phyloP scores from a whole-genome alignment of 2,329 filamentous ascomycete species.

The Dendrostoma leiphaemia region DNA sequence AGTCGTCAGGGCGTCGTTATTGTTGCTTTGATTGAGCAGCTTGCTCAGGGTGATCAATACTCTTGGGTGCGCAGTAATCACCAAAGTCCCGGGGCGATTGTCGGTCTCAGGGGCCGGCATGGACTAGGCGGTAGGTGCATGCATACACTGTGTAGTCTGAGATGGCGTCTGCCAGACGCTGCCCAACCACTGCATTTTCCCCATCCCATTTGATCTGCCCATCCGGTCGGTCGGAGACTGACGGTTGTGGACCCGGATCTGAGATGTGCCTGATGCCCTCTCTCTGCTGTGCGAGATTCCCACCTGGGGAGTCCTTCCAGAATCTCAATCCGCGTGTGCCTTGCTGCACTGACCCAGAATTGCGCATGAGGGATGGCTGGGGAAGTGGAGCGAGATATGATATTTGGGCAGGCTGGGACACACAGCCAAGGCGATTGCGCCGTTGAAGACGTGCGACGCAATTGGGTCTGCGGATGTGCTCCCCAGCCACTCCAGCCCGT shows the following conservation, averaged over 20 bases:
- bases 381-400: constrained; percentile 8
- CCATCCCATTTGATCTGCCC: background rate
- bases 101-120: background rate
- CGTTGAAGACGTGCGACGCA: constrained; percentile 5
- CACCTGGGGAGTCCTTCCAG: background rate
- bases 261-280: background rate
- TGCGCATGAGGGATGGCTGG: constrained; percentile 15
- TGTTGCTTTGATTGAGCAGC: no score
- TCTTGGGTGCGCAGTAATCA: no score
- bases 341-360: background rate
- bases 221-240: background rate
- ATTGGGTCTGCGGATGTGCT: constrained; percentile 21
- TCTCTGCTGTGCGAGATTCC: background rate
- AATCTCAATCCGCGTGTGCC: no score
- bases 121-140: background rate
- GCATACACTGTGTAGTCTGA: background rate
- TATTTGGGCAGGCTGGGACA: constrained; percentile 3
- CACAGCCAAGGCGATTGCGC: background rate
- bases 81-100: no score
- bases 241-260: constrained; percentile 9
- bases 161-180: background rate
- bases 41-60: no score
- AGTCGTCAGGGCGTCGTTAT: background rate
- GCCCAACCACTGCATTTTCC: constrained; percentile 18
- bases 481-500: constrained; percentile 23